phyloP scores from a whole-genome alignment of 768 basidiomycete species.

The Melanogaster broomeanus region DNA sequence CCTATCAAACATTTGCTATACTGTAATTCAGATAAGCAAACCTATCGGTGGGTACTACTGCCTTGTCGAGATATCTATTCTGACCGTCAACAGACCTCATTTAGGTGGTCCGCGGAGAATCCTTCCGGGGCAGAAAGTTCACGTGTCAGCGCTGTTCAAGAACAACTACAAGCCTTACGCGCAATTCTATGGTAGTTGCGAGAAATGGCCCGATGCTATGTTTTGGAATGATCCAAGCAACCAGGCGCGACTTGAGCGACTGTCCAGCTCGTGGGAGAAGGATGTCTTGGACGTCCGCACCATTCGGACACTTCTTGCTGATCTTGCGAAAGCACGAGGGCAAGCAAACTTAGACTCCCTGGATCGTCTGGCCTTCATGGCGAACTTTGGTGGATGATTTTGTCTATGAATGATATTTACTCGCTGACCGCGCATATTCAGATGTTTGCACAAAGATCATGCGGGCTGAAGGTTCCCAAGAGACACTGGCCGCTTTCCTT shows the following conservation, averaged over 20 bases:
- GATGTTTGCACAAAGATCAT: slow-evolving; percentile 17
- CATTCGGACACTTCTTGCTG: slow-evolving; percentile 14
- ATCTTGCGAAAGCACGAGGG: slow-evolving; percentile 11
- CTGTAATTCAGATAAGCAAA: slow-evolving; percentile 25
- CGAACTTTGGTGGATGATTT: slow-evolving; percentile 24
- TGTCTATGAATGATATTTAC: neutral
- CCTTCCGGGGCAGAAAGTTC: slow-evolving; percentile 31
- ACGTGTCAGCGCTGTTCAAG: slow-evolving; percentile 33
- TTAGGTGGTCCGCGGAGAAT: slow-evolving; percentile 25
- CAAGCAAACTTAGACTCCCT: slow-evolving; percentile 21
- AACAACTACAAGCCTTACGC: slow-evolving; percentile 29
- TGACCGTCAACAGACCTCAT: slow-evolving; percentile 26
- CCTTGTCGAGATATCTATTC: neutral
- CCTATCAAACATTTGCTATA: slow-evolving; percentile 30
- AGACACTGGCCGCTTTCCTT: slow-evolving; percentile 15
- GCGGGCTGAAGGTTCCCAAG: neutral
- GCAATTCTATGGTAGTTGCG: slow-evolving; percentile 19
- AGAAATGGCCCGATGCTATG: slow-evolving; percentile 29
- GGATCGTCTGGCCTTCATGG: slow-evolving; percentile 32
- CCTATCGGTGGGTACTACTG: slow-evolving; percentile 12
- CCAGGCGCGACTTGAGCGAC: slow-evolving; percentile 15
- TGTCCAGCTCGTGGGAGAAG: slow-evolving; percentile 28
- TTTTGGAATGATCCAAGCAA: slow-evolving; percentile 30
- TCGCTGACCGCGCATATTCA: slow-evolving; percentile 1
- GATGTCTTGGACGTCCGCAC: slow-evolving; percentile 28